Base-by-base conservation (phyloP, 306 rosid species). In the Cucumis cinereus region DNA sequence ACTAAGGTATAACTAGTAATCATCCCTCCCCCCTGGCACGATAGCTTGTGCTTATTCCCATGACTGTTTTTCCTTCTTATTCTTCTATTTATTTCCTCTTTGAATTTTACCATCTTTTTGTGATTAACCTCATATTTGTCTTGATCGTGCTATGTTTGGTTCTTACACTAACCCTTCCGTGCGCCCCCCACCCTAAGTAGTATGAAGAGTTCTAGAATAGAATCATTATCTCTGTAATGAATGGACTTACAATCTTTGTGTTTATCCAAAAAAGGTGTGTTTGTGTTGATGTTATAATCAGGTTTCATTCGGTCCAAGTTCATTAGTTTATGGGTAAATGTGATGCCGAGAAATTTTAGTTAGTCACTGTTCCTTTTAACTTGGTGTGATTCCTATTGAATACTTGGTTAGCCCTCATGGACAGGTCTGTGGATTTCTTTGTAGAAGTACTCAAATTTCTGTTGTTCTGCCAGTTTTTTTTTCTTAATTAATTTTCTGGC, bases 1-100 rank as follows among this genome's bases (percentile, higher is more conserved):
- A 87, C 91, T 28, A 85, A 87, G 91, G 91, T 87, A 71, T 49
- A 26, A 16, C 9, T 16, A 23, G 40, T 49, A 26, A 19, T 14
- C 22, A 69, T 70, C 8, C 41, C 8, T 50, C 1, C 8, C 55
- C n/a, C 55, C 15, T 47, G 23, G 33, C 75, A 24, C 24, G 57
- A 64, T 64, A 67, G 26, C 75, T 45, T 45, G 56, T 69, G 57
- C 40, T 26, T 26, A 23, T 49, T 69, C 11, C 30, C 40, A 22
- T 69, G 50, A 13, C 43, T 68, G 13, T 49, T 45, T 23, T 24
- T 8, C 5, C 7, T 15, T 4, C 13, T 28, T 26, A 24, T 59
- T 24, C 28, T 64, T 38, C 4, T n/a, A n/a, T 63, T 35, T 19
- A 11, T 23, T 43, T 69, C 28, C 74, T 69, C 56, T 22, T 69